phyloP scores from a whole-genome alignment of 768 basidiomycete genomes.

The Lentinula aciculospora region DNA sequence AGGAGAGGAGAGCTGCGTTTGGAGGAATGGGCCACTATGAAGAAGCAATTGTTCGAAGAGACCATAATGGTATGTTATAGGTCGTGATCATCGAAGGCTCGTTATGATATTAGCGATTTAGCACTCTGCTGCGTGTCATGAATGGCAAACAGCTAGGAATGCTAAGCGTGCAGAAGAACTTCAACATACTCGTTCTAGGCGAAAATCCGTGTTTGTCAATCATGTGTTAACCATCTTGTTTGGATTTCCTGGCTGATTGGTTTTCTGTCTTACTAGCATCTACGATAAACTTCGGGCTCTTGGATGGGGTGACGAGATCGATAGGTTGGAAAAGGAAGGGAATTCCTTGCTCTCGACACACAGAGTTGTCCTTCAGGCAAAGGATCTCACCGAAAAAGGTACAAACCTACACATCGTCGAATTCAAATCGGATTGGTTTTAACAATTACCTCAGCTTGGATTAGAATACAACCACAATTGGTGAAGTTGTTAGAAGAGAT shows the following conservation, averaged over 20 bases:
- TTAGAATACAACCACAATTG: neutral
- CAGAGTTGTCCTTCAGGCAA: neutral
- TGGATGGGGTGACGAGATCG: slow-evolving; percentile 3
- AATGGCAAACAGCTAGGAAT: neutral
- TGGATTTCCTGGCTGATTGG: neutral
- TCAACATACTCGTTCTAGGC: neutral
- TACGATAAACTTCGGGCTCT: neutral
- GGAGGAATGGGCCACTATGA: neutral
- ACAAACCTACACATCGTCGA: too few relatives aligned
- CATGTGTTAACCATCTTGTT: neutral
- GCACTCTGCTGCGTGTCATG: neutral
- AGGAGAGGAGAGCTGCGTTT: neutral
- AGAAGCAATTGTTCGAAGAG: neutral
- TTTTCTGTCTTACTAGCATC: neutral
- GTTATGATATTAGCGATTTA: neutral
- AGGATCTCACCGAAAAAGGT: slow-evolving; percentile 6
- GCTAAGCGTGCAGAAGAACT: neutral
- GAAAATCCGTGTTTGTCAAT: neutral
- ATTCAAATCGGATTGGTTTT: too few relatives aligned
- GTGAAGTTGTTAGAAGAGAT: neutral
- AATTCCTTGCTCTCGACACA: neutral
- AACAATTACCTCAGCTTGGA: slow-evolving; percentile 1
- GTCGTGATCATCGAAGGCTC: neutral
- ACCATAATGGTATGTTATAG: neutral
- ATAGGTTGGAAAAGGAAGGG: neutral